phyloP scores from a whole-genome alignment of 495 filamentous ascomycete species.

The Mytilinidion resinicola region DNA sequence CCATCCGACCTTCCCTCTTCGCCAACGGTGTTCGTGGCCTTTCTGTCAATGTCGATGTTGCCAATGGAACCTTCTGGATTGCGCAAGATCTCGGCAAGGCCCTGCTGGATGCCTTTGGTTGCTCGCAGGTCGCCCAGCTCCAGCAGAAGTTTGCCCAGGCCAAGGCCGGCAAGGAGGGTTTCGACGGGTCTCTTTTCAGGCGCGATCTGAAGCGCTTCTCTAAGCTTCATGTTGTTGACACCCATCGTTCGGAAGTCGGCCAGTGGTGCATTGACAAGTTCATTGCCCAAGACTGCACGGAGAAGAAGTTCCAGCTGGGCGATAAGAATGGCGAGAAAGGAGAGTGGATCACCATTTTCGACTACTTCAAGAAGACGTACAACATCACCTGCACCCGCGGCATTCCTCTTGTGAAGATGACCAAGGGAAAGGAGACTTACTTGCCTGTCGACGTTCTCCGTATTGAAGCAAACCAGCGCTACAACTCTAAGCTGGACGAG shows the following conservation, averaged over 20 bases:
- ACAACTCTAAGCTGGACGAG: slow-evolving; percentile 69
- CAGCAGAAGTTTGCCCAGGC: slow-evolving; percentile 4
- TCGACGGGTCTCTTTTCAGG: slow-evolving; percentile 39
- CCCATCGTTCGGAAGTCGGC: slow-evolving; percentile 41
- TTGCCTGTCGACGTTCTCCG: slow-evolving; percentile 75
- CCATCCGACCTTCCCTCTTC: slow-evolving; percentile 58
- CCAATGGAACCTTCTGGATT: slow-evolving; percentile 71
- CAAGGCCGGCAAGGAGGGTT: slow-evolving; percentile 3
- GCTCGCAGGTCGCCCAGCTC: slow-evolving; percentile 16
- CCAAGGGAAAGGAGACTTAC: slow-evolving; percentile 48
- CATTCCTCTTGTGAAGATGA: slow-evolving; percentile 67
- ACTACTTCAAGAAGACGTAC: slow-evolving; percentile 67
- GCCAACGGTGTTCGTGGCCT: slow-evolving; percentile 35
- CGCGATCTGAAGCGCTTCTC: slow-evolving; percentile 49
- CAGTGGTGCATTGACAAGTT: slow-evolving; percentile 60
- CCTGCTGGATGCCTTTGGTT: slow-evolving; percentile 24
- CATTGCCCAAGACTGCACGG: slow-evolving; percentile 47
- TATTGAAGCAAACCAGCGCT: slow-evolving; percentile 63
- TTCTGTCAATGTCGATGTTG: slow-evolving; percentile 74
- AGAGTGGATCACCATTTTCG: slow-evolving; percentile 45
- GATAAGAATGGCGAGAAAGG: slow-evolving; percentile 37
- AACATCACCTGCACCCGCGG: slow-evolving; percentile 49
- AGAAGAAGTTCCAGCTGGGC: slow-evolving; percentile 52
- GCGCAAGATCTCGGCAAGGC: slow-evolving; percentile 29
- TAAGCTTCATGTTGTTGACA: slow-evolving; percentile 61